Conservation (phyloP, 305 asterid species). For the Stenogyne calaminthoides region DNA sequence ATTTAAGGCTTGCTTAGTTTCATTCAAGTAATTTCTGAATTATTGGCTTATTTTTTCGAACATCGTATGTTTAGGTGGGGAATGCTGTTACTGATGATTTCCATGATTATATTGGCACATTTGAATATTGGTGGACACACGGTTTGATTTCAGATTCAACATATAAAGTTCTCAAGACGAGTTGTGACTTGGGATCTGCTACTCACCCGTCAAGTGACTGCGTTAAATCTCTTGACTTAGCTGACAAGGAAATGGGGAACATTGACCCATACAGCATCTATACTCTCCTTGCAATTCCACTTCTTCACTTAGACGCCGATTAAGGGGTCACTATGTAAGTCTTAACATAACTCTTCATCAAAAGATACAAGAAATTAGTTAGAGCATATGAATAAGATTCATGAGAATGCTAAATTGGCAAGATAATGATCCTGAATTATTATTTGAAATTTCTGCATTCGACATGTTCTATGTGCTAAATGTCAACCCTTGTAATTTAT, state of each 20-base stretch:
- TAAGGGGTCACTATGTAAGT: slow-evolving; percentile 89
- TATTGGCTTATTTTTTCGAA: slow-evolving; percentile 16
- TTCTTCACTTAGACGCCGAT: slow-evolving; percentile 53
- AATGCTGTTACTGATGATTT: slow-evolving; percentile 96
- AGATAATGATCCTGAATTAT: neutral
- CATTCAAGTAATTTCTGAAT: neutral
- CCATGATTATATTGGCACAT: slow-evolving; percentile 84
- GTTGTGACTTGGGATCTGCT: slow-evolving; percentile 73
- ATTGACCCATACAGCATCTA: slow-evolving; percentile 92
- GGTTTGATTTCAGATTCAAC: slow-evolving; percentile 96
- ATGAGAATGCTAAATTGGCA: neutral
- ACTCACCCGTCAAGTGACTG: slow-evolving; percentile 83
- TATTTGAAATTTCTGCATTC: neutral
- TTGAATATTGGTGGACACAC: slow-evolving; percentile 99
- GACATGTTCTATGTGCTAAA: neutral
- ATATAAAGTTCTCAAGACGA: slow-evolving; percentile 52
- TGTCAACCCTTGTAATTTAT: neutral
- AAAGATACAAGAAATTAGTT: neutral
- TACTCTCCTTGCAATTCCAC: slow-evolving; percentile 66
- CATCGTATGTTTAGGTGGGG: slow-evolving; percentile 64
- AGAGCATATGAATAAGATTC: no score
- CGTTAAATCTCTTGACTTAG: slow-evolving; percentile 48
- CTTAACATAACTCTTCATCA: neutral
- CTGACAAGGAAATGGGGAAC: slow-evolving; percentile 73
- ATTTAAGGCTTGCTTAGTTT: neutral